Percentiles rank a stretch among this genome's conserved stretches.
Conservation (phyloP, 2,329 filamentous ascomycete genomes). For the Ophiostoma tasmaniense region DNA sequence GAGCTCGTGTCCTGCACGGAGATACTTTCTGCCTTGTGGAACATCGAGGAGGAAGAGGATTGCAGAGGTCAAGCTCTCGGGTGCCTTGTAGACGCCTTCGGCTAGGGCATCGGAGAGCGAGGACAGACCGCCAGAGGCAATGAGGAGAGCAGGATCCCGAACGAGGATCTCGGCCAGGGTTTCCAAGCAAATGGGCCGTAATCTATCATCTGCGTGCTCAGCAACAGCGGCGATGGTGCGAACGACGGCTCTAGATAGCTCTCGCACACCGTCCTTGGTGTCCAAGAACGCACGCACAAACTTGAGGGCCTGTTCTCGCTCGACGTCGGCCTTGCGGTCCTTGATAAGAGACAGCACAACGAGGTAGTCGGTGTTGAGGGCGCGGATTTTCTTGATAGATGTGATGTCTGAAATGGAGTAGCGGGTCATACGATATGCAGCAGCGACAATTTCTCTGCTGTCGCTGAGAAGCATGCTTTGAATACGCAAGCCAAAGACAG, state of each 20-base stretch:
- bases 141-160: constrained; percentile 70
- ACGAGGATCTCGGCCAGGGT: constrained; percentile 88
- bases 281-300: constrained; percentile 93
- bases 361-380: constrained; percentile 82
- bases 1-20: constrained; percentile 83
- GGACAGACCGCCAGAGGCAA: constrained; percentile 74
- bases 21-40: constrained; percentile 67
- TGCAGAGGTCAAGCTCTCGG: constrained; percentile 78
- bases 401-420: constrained; percentile 89
- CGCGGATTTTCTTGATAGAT: constrained; percentile 80
- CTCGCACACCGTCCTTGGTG: constrained; percentile 82
- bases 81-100: constrained; percentile 85
- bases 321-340: constrained; percentile 92
- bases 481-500: constrained; percentile 85
- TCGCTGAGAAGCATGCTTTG: constrained; percentile 95
- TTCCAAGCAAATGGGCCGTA: constrained; percentile 84
- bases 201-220: constrained; percentile 73
- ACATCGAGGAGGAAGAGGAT: constrained; percentile 85
- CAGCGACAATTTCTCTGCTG: constrained; percentile 88
- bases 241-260: constrained; percentile 79
- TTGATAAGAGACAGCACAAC: constrained; percentile 90
- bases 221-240: constrained; percentile 86
- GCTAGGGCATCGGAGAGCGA: constrained; percentile 85
- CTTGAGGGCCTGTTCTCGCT: constrained; percentile 93
- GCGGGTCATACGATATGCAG: constrained; percentile 85